phyloP scores from a whole-genome alignment of 2,329 filamentous ascomycete species.

The Penicillium italicum region DNA sequence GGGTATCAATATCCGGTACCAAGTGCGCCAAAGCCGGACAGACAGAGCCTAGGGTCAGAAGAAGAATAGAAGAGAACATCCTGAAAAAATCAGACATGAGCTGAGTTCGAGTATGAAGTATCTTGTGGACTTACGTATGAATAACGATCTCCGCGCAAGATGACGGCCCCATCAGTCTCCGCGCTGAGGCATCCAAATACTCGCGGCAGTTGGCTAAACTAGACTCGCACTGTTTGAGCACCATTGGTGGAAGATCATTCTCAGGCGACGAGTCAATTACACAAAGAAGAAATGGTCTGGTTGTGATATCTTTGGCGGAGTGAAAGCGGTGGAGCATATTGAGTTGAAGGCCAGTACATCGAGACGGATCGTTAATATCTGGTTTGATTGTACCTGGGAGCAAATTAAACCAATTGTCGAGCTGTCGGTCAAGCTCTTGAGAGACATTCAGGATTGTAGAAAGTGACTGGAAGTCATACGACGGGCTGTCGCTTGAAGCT shows the following conservation, averaged over 20 bases:
- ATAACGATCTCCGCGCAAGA: conserved; percentile 4
- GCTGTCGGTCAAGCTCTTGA: conserved; percentile 3
- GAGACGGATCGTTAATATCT: conserved; percentile 1
- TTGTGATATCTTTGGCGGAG: conserved; percentile 6
- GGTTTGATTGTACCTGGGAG: conserved; percentile 3
- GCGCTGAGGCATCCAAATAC: conserved; percentile 2
- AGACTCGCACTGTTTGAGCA: conserved; percentile 4
- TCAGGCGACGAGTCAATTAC: background rate
- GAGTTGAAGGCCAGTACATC: conserved; percentile 2
- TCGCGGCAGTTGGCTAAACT: conserved; percentile 1
- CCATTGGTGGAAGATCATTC: conserved; percentile 2
- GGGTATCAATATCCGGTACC: conserved; percentile 1
- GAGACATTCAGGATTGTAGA: conserved; percentile 4
- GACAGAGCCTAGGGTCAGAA: conserved; percentile 3
- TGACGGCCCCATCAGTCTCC: background rate
- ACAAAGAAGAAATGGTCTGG: conserved; percentile 6
- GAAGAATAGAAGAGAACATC: conserved; percentile 7
- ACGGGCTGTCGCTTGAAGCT: conserved; percentile 3
- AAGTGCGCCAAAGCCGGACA: conserved; percentile 2
- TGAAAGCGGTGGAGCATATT: conserved; percentile 8
- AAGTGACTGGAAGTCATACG: conserved; percentile 6
- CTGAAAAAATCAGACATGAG: background rate
- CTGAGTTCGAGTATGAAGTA: too few relatives aligned
- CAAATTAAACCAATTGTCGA: background rate
- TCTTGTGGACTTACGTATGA: background rate